Evolutionary conservation across 257 asterid species (phyloP).

Genomic region (Solanum medicagineum): DNA sequence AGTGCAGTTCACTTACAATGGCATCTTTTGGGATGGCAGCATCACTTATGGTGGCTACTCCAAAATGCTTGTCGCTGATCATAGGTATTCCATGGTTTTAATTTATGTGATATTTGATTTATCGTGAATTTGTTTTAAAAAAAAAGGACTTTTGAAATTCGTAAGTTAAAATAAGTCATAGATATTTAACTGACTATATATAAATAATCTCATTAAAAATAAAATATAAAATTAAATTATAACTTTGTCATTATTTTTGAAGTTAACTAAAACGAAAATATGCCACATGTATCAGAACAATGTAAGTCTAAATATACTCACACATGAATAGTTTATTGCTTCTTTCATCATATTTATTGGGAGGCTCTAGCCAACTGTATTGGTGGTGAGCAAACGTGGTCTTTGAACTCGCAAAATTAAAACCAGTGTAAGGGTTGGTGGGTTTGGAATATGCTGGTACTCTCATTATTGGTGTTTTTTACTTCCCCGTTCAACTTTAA

Average conservation of each 20-base stretch:
- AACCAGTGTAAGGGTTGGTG: neutral
- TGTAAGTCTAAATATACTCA: neutral
- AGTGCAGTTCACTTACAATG: neutral
- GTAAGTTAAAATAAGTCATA: neutral
- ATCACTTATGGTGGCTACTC: neutral
- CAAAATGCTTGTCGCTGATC: neutral
- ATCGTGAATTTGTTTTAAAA: too few species aligned
- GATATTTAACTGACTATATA: neutral
- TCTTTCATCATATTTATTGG: neutral
- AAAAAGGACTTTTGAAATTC: neutral
- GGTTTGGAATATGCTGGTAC: neutral
- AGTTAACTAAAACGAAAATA: too few species aligned
- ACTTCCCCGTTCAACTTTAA: too few species aligned
- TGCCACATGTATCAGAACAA: too few species aligned
- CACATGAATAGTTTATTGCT: neutral
- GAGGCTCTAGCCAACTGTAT: neutral
- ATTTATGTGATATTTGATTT: neutral
- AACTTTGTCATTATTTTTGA: too few species aligned
- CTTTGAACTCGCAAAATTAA: neutral
- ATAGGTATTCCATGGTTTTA: neutral
- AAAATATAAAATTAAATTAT: too few species aligned
- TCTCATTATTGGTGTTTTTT: neutral
- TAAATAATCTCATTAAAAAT: too few species aligned
- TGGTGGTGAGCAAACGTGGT: neutral
- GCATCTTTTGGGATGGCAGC: neutral